Percentiles rank a stretch among this genome's conserved stretches.
phyloP scores from a whole-genome alignment of 2,329 filamentous ascomycete species.

The Xylariomycetidae sp. region DNA sequence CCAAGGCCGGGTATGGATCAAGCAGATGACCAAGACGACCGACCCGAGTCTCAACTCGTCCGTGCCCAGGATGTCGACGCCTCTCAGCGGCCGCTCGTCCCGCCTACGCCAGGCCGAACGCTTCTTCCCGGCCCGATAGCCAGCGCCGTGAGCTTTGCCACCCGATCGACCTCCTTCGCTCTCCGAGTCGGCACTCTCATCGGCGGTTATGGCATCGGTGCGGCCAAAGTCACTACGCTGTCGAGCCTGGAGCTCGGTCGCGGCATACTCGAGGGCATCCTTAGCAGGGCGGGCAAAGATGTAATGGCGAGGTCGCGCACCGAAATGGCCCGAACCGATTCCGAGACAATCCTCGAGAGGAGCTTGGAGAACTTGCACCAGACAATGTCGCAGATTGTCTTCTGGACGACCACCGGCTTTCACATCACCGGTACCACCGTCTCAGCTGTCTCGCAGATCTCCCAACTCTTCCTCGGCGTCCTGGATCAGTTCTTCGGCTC shows the following conservation, averaged over 20 bases:
- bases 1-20: not conserved
- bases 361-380: constrained; percentile 51
- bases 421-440: constrained; percentile 51
- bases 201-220: constrained; percentile 45
- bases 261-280: constrained; percentile 46
- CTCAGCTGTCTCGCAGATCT: constrained; percentile 48
- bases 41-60: constrained; percentile 4
- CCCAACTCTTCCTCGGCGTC: constrained; percentile 51
- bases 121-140: constrained; percentile 54
- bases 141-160: constrained; percentile 53
- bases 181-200: constrained; percentile 48
- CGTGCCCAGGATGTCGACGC: not conserved
- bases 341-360: constrained; percentile 50
- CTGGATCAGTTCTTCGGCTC: constrained; percentile 61
- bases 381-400: constrained; percentile 52
- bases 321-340: constrained; percentile 43
- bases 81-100: constrained; percentile 1
- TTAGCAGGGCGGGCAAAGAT: constrained; percentile 47
- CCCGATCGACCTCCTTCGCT: constrained; percentile 52
- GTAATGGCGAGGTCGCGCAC: constrained; percentile 37
- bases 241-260: constrained; percentile 53
- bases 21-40: constrained; percentile 8
- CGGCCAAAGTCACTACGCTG: constrained; percentile 49
- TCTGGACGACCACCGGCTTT: constrained; percentile 57
- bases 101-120: constrained; percentile 31